These are phyloP conservation scores for Ceratocystis variospora DNA, from an alignment of 2,329 filamentous ascomycete genomes.

Conservation along the genomic window DNA sequence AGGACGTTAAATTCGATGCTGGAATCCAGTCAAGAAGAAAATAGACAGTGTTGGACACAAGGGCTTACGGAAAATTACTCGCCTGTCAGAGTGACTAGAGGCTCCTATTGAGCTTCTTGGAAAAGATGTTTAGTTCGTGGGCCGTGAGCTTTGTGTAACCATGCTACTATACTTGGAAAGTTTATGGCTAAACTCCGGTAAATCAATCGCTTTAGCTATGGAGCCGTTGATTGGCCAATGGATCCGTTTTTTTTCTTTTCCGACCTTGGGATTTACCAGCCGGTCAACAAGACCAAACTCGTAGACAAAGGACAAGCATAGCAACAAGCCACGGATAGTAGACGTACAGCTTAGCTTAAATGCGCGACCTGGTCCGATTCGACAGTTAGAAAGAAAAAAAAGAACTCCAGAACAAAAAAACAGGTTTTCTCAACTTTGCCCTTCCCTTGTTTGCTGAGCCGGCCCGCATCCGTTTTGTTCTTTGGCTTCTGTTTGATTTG, in stretches of 20 bases:
- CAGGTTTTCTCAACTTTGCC: too few relatives aligned
- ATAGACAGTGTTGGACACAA: too few relatives aligned
- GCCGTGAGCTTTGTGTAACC: not conserved
- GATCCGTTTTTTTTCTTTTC: conserved; percentile 8
- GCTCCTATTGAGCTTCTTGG: too few relatives aligned
- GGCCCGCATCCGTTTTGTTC: not conserved
- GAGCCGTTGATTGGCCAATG: conserved; percentile 2
- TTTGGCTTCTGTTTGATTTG: not conserved
- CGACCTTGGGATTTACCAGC: not conserved
- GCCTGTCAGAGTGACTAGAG: too few relatives aligned
- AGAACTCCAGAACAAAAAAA: too few relatives aligned
- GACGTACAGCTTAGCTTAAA: too few relatives aligned
- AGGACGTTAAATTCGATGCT: too few relatives aligned
- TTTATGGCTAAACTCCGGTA: not conserved
- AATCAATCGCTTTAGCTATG: not conserved
- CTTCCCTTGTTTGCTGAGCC: too few relatives aligned
- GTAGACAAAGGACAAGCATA: not conserved
- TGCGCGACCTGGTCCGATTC: too few relatives aligned
- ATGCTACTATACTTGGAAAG: not conserved
- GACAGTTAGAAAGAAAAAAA: too few relatives aligned
- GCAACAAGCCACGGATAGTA: not conserved
- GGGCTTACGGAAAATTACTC: too few relatives aligned
- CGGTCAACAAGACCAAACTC: not conserved
- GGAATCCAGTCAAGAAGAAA: too few relatives aligned
- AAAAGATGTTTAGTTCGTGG: not conserved